Percentiles rank a stretch among this genome's conserved stretches.
phyloP scores from a whole-genome alignment of 169 alveolate genomes.

The Theileria equi region DNA sequence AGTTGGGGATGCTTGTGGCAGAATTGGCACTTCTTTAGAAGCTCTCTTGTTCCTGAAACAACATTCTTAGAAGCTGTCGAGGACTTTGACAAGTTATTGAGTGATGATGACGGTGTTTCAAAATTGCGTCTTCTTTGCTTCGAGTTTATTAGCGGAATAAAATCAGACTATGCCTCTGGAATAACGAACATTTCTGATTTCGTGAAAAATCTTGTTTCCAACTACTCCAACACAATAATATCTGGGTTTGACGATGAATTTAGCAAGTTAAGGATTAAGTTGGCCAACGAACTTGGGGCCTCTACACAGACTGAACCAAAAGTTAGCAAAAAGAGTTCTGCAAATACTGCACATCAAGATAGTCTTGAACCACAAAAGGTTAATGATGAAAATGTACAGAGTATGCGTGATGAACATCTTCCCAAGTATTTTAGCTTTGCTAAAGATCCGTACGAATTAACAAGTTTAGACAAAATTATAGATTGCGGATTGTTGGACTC shows the following conservation, averaged over 20 bases:
- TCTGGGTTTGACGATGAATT: background rate
- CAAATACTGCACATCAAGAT: too few species aligned
- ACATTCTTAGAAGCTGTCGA: background rate
- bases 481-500: slow-evolving; percentile 14
- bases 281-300: slow-evolving; percentile 20
- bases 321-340: too few species aligned
- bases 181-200: background rate
- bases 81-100: too few species aligned
- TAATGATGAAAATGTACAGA: background rate
- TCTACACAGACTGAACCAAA: background rate
- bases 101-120: background rate
- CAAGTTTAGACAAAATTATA: slow-evolving; percentile 20
- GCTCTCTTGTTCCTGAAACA: slow-evolving; percentile 28
- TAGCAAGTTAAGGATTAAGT: background rate
- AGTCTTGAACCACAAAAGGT: background rate
- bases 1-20: slow-evolving; percentile 57
- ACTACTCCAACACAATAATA: slow-evolving; percentile 2
- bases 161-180: slow-evolving; percentile 1
- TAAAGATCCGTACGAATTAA: background rate
- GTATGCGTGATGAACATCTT: slow-evolving; percentile 16
- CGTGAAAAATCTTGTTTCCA: background rate
- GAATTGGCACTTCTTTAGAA: slow-evolving; percentile 49
- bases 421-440: slow-evolving; percentile 23
- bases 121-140: background rate
- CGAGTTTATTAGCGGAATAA: too few species aligned